A percentile compares a stretch with the other conserved stretches of the same genome.
Conservation (phyloP, 768 basidiomycete species). For the Lactarius trivialis region DNA sequence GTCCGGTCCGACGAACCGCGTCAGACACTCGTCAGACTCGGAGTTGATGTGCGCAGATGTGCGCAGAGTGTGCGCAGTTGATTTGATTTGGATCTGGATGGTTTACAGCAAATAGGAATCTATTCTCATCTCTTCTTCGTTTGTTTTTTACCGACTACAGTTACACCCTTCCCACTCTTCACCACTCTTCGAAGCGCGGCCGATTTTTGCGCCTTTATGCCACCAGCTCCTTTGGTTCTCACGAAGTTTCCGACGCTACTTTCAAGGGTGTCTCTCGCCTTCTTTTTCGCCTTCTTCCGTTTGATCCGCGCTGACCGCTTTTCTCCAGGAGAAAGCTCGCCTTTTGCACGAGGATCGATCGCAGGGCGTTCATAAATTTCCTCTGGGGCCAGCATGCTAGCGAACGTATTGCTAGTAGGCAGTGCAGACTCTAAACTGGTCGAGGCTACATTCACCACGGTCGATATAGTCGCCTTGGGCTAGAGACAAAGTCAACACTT, state of each 20-base stretch:
- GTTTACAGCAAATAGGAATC: slow-evolving; percentile 1
- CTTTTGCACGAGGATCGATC: slow-evolving; percentile 52
- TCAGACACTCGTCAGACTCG: too few relatives aligned
- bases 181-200: slow-evolving; percentile 75
- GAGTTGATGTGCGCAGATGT: too few relatives aligned
- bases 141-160: slow-evolving; percentile 67
- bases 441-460: slow-evolving; percentile 74
- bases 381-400: slow-evolving; percentile 87
- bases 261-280: slow-evolving; percentile 56
- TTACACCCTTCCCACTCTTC: slow-evolving; percentile 79
- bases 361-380: slow-evolving; percentile 69
- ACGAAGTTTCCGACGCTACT: slow-evolving; percentile 60
- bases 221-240: slow-evolving; percentile 44
- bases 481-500: slow-evolving; percentile 30
- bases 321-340: slow-evolving; percentile 80
- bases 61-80: too few relatives aligned
- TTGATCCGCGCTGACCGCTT: slow-evolving; percentile 67
- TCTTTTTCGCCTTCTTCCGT: slow-evolving; percentile 64
- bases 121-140: slow-evolving; percentile 8
- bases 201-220: slow-evolving; percentile 77
- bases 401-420: slow-evolving; percentile 68
- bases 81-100: too few relatives aligned
- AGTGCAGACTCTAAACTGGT: slow-evolving; percentile 85
- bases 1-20: too few relatives aligned
- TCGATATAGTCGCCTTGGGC: slow-evolving; percentile 87